phyloP scores from a whole-genome alignment of 495 filamentous ascomycete genomes.

The Penicillium silybi region DNA sequence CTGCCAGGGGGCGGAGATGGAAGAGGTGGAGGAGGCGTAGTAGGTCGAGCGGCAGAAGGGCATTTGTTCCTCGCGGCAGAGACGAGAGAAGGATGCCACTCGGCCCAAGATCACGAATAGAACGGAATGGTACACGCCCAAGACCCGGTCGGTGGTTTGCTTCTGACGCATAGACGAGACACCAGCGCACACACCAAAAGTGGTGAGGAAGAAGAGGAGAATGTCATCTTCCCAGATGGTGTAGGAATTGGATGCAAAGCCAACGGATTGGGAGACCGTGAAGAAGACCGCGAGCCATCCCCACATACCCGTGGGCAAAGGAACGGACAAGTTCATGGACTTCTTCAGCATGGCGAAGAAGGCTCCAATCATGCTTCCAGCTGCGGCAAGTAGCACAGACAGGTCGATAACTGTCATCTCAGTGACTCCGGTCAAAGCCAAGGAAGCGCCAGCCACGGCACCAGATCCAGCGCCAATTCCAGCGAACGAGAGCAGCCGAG shows the following conservation, averaged over 20 bases:
- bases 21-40: slow-evolving; percentile 86
- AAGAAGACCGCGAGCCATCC: slow-evolving; percentile 79
- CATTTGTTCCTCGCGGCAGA: slow-evolving; percentile 98
- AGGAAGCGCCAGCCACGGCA: slow-evolving; percentile 26
- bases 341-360: slow-evolving; percentile 50
- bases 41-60: slow-evolving; percentile 93
- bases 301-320: slow-evolving; percentile 79
- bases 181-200: slow-evolving; percentile 74
- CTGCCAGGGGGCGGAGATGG: slow-evolving; percentile 91
- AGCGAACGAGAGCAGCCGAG: slow-evolving; percentile 43
- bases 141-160: slow-evolving; percentile 55
- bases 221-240: slow-evolving; percentile 99
- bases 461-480: slow-evolving; percentile 41
- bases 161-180: slow-evolving; percentile 69
- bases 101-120: slow-evolving; percentile 79
- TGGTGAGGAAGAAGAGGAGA: slow-evolving; percentile 83
- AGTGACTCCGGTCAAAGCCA: slow-evolving; percentile 21
- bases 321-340: slow-evolving; percentile 44
- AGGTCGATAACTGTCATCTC: slow-evolving; percentile 27
- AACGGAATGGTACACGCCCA: slow-evolving; percentile 79
- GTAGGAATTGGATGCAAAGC: slow-evolving; percentile 96
- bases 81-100: slow-evolving; percentile 79
- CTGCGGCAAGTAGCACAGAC: slow-evolving; percentile 46
- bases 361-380: slow-evolving; percentile 62
- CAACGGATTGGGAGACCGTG: slow-evolving; percentile 75